Conservation (phyloP, 345 rosid genomes). For the Lagerstroemia speciosa region DNA sequence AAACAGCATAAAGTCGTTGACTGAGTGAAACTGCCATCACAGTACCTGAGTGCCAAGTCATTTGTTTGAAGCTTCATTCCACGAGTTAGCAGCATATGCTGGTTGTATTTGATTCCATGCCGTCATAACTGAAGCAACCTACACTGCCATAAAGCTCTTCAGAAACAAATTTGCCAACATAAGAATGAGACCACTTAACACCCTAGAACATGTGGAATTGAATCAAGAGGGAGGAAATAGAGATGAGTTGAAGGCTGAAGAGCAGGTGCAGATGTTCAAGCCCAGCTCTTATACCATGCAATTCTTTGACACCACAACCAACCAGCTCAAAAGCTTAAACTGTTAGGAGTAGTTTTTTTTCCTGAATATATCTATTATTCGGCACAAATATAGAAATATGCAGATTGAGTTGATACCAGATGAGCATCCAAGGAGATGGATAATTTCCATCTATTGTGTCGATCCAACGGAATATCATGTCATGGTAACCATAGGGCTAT, state of each 20-base stretch:
- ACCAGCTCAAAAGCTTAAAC: background rate
- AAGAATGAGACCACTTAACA: background rate
- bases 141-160: slow-evolving; percentile 9
- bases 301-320: too few relatives aligned
- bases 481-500: slow-evolving; percentile 88
- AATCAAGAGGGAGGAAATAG: too few relatives aligned
- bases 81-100: slow-evolving; percentile 80
- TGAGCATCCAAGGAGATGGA: slow-evolving; percentile 94
- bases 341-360: background rate
- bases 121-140: slow-evolving; percentile 97
- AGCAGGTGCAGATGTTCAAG: too few relatives aligned
- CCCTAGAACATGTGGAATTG: background rate
- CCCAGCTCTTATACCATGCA: too few relatives aligned
- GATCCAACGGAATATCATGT: slow-evolving; percentile 98
- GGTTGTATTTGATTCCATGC: slow-evolving; percentile 92
- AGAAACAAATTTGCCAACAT: background rate
- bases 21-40: too few relatives aligned
- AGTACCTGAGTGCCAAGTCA: slow-evolving; percentile 85
- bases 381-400: background rate
- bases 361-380: background rate
- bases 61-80: slow-evolving; percentile 94
- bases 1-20: background rate
- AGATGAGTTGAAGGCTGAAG: too few relatives aligned
- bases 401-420: slow-evolving; percentile 35
- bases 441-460: slow-evolving; percentile 77